Evolutionary conservation across 2,329 filamentous ascomycete species (phyloP), one percentile per base, ranked within the genome.

Genomic region (Parafenestella ontariensis): DNA sequence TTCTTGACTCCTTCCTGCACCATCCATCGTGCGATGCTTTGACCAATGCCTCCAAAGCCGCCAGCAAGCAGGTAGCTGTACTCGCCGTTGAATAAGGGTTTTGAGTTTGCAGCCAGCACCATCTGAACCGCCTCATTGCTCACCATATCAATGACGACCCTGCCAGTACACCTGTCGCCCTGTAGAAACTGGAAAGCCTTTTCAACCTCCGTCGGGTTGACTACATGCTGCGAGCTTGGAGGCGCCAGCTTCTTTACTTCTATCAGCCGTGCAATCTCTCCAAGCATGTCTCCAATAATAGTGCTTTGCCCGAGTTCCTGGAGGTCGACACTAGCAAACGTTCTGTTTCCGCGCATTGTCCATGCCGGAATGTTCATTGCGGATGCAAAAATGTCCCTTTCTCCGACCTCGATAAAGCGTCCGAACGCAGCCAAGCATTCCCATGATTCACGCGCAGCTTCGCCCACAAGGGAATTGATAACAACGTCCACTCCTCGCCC

Each of bases 401-500:
- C 47, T 13, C 59, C 56, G 11, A 68, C 40, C 17, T 67, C 64
- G 20, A 71, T 37, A 49, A 75, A 74, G 3, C 65, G 58, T 1
- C 74, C 75, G 44, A 69, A 72, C 3, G 56, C 43, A 17, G 73
- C 72, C 6, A 75, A 24, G 41, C 63, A 66, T 6, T 62, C 37
- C 68, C 62, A 71, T 3, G 60, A 63, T 33, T 48, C 43, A 2
- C 51, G 51, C 3, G 70, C 54, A 7, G 49, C 28, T 15, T 64
- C 60, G 1, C 65, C 70, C n/a, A 8, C 34, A n/a, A 37, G 34
- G 4, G 61, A 61, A 56, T 74, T 76, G 17, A 77, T 34, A 4
- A 76, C 58, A 5, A 73, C 62, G 51, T 76, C 72, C 2, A 76
- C 68, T 10, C 75, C 74, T n/a, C 43, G 24, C 13, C 58, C 63